These are phyloP conservation scores for Coemansia sp. DNA, from an alignment of 371 early-diverging fungal species.

Conservation along the genomic window DNA sequence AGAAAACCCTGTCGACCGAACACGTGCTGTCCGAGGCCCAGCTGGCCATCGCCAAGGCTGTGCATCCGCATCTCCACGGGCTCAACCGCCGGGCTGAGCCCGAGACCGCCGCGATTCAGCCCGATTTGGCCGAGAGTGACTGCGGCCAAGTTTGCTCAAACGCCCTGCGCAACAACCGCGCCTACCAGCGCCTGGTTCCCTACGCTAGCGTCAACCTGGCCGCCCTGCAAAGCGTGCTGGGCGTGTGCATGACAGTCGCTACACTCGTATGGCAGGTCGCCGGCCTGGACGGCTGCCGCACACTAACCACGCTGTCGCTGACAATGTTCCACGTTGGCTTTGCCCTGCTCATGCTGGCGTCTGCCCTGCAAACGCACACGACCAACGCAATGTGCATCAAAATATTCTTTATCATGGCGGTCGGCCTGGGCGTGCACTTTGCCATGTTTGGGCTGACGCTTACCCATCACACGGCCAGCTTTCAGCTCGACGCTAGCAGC, in stretches of 20 bases:
- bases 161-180: neutral
- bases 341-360: conserved; percentile 13
- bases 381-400: conserved; percentile 28
- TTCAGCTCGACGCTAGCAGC: neutral
- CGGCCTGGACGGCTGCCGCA: neutral
- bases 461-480: neutral
- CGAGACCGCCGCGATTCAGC: neutral
- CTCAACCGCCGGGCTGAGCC: neutral
- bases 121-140: neutral
- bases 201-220: conserved; percentile 19
- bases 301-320: neutral
- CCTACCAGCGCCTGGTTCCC: conserved; percentile 1
- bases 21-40: conserved; percentile 2
- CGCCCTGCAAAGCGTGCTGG: conserved; percentile 10
- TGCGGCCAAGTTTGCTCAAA: neutral
- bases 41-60: conserved; percentile 16
- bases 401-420: conserved; percentile 23
- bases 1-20: neutral
- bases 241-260: neutral
- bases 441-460: conserved; percentile 10
- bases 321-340: conserved; percentile 10
- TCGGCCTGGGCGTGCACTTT: conserved; percentile 16
- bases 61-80: conserved; percentile 21
- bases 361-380: conserved; percentile 28
- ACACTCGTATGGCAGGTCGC: conserved; percentile 1